Conservation (phyloP, 2,329 filamentous ascomycete genomes). For the Fusarium albosuccineum region DNA sequence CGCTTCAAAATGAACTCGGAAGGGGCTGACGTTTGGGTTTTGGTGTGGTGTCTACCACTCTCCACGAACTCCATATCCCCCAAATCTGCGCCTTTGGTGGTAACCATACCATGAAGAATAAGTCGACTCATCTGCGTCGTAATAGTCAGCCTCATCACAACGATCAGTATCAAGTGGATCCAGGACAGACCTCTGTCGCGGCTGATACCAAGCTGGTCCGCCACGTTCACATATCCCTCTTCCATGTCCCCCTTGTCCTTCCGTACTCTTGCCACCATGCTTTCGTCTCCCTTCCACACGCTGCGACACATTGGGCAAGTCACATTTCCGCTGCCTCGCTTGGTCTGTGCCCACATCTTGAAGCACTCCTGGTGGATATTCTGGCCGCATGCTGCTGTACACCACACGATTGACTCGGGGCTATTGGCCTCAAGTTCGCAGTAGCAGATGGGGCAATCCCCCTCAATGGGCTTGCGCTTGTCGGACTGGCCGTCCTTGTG, state of each 20-base stretch:
- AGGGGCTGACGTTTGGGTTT: too few species aligned
- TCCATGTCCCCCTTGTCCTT: conserved; percentile 55
- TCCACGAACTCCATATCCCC: background rate
- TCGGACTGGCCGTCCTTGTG: conserved; percentile 47
- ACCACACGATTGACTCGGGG: conserved; percentile 61
- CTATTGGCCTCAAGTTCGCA: conserved; percentile 57
- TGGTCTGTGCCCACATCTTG: conserved; percentile 65
- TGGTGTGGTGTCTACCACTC: background rate
- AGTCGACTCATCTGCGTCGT: conserved; percentile 17
- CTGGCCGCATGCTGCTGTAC: conserved; percentile 64
- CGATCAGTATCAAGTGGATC: background rate
- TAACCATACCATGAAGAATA: conserved; percentile 27
- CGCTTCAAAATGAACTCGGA: background rate
- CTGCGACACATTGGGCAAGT: conserved; percentile 74
- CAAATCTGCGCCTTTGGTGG: conserved; percentile 16
- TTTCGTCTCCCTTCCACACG: conserved; percentile 63
- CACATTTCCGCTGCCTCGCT: conserved; percentile 52
- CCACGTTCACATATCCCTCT: conserved; percentile 74
- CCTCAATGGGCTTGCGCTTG: conserved; percentile 63
- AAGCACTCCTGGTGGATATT: conserved; percentile 69
- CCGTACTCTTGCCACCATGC: conserved; percentile 58
- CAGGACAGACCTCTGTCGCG: conserved; percentile 59
- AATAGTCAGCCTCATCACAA: conserved; percentile 18
- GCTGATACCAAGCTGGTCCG: conserved; percentile 70
- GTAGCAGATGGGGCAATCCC: conserved; percentile 71